Base-by-base conservation (phyloP, 345 rosid species). In the Balakata baccata region DNA sequence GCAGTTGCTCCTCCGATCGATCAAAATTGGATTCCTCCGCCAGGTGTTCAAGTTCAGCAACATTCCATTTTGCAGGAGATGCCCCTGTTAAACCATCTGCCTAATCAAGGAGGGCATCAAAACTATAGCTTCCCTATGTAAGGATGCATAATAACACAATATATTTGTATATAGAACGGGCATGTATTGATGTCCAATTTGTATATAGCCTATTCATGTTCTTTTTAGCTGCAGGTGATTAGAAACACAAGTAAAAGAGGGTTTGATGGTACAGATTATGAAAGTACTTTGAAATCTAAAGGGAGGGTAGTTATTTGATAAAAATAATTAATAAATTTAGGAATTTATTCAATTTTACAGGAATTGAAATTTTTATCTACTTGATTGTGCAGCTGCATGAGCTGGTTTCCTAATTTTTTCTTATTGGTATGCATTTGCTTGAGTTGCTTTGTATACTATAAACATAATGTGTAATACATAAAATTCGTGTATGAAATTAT, bases 11-110 rank as follows among this genome's bases (percentile, higher is more conserved):
- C 43, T 11, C 81, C 76, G 43, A 69, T 47, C 13, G 77, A 66
- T 10, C 79, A 75, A 49, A 79, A 75, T 45, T 79, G 81, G 89
- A 72, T 68, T 56, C 54, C 85, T 20, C 64, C 53, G 0, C 63
- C 72, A 3, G 68, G 49, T 0, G 73, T n/a, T 65, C 11, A 45
- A 11, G 78, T 61, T 76, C 75, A 82, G 43, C 85, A 79, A 66
- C 68, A 74, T n/a, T 23, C 72, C 0, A 41, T 56, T 12, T 41
- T 78, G 76, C 84, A 74, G 23, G 80, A 78, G 6, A 68, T 77
- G 46, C 64, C 74, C 2, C 71, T 46, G 0, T 70, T 57, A 45
- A 49, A 66, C 68, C 79, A 71, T 43, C 29, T 77, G 18, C 72
- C 70, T 1, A 54, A 69, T 39, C 81, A 76, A n/a, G 81, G 73